A percentile compares a stretch with the other conserved stretches of the same genome.
phyloP scores from a whole-genome alignment of 116 monocot genomes.

The Trichopus zeylanicus region DNA sequence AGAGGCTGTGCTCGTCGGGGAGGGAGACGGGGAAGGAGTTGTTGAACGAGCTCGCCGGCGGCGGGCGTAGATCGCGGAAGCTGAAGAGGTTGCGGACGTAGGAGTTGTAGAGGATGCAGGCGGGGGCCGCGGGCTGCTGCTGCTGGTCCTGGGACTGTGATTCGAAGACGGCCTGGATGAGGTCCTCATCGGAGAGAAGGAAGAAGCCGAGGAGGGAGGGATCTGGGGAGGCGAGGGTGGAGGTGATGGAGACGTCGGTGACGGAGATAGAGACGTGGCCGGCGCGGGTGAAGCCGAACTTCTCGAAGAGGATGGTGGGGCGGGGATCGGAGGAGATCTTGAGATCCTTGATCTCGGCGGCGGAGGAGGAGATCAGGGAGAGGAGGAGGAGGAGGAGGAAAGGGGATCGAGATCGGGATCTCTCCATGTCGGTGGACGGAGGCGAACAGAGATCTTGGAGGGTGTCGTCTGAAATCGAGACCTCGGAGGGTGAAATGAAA shows the following conservation, averaged over 20 bases:
- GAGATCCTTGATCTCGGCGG: conserved; percentile 61
- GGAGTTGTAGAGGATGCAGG: conserved; percentile 51
- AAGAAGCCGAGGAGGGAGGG: conserved; percentile 76
- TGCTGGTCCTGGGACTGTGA: conserved; percentile 10
- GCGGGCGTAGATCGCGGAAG: conserved; percentile 38
- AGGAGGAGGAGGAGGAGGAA: conserved; percentile 9
- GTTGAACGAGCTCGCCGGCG: conserved; percentile 15
- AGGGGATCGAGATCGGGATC: neutral
- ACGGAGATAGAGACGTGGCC: conserved; percentile 47
- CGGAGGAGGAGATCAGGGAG: conserved; percentile 13
- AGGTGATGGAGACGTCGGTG: conserved; percentile 27
- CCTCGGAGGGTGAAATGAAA: too few relatives aligned
- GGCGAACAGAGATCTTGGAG: too few relatives aligned
- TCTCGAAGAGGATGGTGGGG: conserved; percentile 68
- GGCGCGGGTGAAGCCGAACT: conserved; percentile 56
- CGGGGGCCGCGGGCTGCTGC: conserved; percentile 9
- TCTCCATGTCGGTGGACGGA: conserved; percentile 6
- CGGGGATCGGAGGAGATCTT: conserved; percentile 53
- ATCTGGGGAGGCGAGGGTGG: conserved; percentile 29
- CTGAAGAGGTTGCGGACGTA: conserved; percentile 52
- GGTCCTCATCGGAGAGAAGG: conserved; percentile 61
- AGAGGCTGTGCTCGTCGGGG: conserved; percentile 84
- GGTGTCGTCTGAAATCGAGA: too few relatives aligned
- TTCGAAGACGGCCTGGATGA: conserved; percentile 53
- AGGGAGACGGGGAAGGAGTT: conserved; percentile 47